Evolutionary conservation across 23 red algal species (phyloP).

Genomic region (Gracilaria domingensis): DNA sequence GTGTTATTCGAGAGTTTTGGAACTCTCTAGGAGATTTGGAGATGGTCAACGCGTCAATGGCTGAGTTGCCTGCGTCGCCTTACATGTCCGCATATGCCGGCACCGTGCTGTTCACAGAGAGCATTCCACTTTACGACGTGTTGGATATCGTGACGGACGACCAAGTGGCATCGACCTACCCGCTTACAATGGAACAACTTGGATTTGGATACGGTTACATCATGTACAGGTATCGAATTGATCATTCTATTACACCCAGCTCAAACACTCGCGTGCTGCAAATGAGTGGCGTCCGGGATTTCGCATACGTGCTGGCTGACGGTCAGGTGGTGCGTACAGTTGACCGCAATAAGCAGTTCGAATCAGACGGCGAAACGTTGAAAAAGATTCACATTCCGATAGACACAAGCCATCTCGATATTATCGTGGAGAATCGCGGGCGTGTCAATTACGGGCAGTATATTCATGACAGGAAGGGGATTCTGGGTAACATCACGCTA

Average conservation of each 20-base stretch:
- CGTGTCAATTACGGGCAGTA: slow-evolving; percentile 58
- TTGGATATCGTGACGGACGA: slow-evolving; percentile 51
- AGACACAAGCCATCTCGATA: slow-evolving; percentile 22
- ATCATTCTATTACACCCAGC: background rate
- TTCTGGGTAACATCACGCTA: slow-evolving; percentile 51
- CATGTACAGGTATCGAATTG: slow-evolving; percentile 37
- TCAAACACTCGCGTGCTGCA: slow-evolving; percentile 4
- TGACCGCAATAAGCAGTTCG: slow-evolving; percentile 40
- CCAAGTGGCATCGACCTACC: background rate
- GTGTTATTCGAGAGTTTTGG: slow-evolving; percentile 34
- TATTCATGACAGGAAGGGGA: slow-evolving; percentile 62
- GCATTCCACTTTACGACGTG: slow-evolving; percentile 25
- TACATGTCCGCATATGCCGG: slow-evolving; percentile 56
- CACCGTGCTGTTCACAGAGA: slow-evolving; percentile 18
- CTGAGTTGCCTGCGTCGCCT: background rate
- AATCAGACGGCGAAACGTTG: slow-evolving; percentile 17
- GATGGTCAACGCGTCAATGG: slow-evolving; percentile 2
- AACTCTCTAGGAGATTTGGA: background rate
- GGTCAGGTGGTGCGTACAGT: slow-evolving; percentile 33
- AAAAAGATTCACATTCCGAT: slow-evolving; percentile 31
- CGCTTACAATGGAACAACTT: slow-evolving; percentile 34
- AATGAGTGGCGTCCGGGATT: slow-evolving; percentile 48
- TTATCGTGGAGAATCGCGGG: slow-evolving; percentile 59
- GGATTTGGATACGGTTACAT: slow-evolving; percentile 54
- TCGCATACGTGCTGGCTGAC: slow-evolving; percentile 52